These are phyloP conservation scores for Gloeophyllum trabeum DNA, from an alignment of 768 basidiomycete genomes.

Conservation along the genomic window DNA sequence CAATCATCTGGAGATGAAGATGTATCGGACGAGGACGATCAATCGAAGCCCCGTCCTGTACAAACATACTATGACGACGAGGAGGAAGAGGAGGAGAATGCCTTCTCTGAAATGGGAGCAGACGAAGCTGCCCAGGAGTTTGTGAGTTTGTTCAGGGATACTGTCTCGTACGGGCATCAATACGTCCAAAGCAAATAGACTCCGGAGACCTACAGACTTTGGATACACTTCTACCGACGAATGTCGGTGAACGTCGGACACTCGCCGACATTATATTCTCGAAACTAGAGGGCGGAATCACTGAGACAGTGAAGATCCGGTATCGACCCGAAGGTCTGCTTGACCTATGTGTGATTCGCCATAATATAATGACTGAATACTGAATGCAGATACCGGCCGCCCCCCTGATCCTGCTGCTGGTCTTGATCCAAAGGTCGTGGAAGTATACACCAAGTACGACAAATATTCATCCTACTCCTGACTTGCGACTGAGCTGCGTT, in stretches of 20 bases:
- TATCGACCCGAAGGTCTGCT: slow-evolving; percentile 44
- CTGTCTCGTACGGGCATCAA: slow-evolving; percentile 1
- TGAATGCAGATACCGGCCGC: slow-evolving; percentile 34
- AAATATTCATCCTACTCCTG: neutral
- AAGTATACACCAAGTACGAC: slow-evolving; percentile 84
- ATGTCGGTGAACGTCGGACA: slow-evolving; percentile 68
- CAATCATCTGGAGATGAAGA: slow-evolving; percentile 51
- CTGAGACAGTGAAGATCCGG: slow-evolving; percentile 40
- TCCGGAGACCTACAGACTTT: slow-evolving; percentile 79
- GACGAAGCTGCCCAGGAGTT: slow-evolving; percentile 38
- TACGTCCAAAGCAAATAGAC: slow-evolving; percentile 64
- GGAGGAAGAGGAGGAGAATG: slow-evolving; percentile 48
- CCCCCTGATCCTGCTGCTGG: slow-evolving; percentile 72
- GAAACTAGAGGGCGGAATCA: slow-evolving; percentile 67
- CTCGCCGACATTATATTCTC: slow-evolving; percentile 96
- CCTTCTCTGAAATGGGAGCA: slow-evolving; percentile 22
- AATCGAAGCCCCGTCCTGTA: slow-evolving; percentile 10
- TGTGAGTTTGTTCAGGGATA: slow-evolving; percentile 19
- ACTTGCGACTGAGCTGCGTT: neutral
- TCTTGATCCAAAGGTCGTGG: slow-evolving; percentile 85
- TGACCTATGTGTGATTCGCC: neutral
- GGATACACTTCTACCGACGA: slow-evolving; percentile 69
- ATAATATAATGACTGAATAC: slow-evolving; percentile 14
- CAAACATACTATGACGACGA: slow-evolving; percentile 24
- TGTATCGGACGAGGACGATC: slow-evolving; percentile 27